Evolutionary conservation across 2,329 filamentous ascomycete species (phyloP), one percentile per base, ranked within the genome.

Genomic region (Waltergamsia citrina): DNA sequence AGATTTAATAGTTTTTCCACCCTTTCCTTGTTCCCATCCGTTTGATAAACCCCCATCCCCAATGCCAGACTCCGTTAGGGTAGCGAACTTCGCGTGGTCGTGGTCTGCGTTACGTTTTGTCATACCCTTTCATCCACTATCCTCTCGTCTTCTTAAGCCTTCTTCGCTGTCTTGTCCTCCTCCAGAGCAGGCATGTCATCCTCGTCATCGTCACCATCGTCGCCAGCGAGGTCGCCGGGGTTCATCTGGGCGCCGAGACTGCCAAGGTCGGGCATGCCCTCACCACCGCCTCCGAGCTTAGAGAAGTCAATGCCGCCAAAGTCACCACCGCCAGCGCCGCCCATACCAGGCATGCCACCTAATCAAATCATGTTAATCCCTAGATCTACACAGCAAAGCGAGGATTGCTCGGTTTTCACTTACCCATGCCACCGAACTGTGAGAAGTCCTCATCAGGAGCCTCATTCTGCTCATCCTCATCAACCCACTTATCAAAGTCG

Each of bases 401-500:
- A 30, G 7, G 29, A 32, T 45, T n/a, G n/a, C n/a, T n/a, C n/a
- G n/a, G n/a, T n/a, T n/a, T n/a, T n/a, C 34, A 71, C 69, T 53
- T 57, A 68, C 72, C 71, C 74, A 78, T 83, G 43, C 75, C 75
- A 38, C 71, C 75, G 47, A 75, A 78, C 56, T 78, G 69, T 44
- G 72, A 74, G 48, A 79, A 63, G 60, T 94, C 88, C 37, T 94
- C 87, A 44, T 93, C 86, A 32, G 76, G 69, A 40, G 75, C 81
- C 62, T 86, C 87, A 54, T 96, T 83, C 69, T 98, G 92, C 75
- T 98, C 92, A 56, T 98, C 88, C 76, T 95, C 86, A 49, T 95
- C 88, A 52, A 94, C 85, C 88, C 88, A 95, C 82, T 94, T 95
- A 70, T 95, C 88, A 51, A 98, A 98, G 67, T 98, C 83, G 44